These are phyloP conservation scores for Coemansia sp. DNA, from an alignment of 192 early-diverging fungal genomes.

Conservation along the genomic window DNA sequence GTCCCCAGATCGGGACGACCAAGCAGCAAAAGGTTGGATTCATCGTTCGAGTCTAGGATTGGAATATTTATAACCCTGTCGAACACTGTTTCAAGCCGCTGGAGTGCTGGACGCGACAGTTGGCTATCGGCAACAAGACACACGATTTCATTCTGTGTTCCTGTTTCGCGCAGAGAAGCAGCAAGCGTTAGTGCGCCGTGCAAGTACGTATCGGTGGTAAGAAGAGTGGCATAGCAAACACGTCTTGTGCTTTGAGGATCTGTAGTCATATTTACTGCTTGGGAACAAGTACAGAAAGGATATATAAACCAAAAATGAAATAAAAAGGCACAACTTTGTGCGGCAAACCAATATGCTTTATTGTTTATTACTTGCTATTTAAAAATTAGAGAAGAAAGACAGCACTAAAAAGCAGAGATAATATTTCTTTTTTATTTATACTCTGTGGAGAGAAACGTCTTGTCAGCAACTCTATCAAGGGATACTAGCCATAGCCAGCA, in stretches of 20 bases:
- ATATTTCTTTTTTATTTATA: background rate
- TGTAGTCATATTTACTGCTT: background rate
- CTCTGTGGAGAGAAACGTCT: background rate
- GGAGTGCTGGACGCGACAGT: constrained; percentile 62
- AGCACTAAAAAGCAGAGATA: too few species aligned
- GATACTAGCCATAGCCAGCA: background rate
- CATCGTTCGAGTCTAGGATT: constrained; percentile 62
- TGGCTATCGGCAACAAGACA: constrained; percentile 59
- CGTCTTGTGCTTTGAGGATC: background rate
- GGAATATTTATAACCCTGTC: constrained; percentile 72
- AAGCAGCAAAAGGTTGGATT: constrained; percentile 57
- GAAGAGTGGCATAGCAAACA: constrained; percentile 66
- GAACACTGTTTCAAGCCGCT: constrained; percentile 56
- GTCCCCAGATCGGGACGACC: constrained; percentile 87
- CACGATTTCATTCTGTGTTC: constrained; percentile 64
- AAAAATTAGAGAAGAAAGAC: background rate
- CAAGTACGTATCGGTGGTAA: constrained; percentile 83
- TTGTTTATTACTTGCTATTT: background rate
- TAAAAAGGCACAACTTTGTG: too few species aligned
- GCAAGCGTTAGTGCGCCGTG: constrained; percentile 81
- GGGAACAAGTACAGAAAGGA: background rate
- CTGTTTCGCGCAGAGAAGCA: constrained; percentile 65
- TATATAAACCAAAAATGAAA: too few species aligned
- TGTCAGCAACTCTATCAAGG: background rate
- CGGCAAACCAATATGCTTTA: too few species aligned